Conservation (phyloP, 202 grass and related monocot species). For the Brachypodium distachyon region DNA sequence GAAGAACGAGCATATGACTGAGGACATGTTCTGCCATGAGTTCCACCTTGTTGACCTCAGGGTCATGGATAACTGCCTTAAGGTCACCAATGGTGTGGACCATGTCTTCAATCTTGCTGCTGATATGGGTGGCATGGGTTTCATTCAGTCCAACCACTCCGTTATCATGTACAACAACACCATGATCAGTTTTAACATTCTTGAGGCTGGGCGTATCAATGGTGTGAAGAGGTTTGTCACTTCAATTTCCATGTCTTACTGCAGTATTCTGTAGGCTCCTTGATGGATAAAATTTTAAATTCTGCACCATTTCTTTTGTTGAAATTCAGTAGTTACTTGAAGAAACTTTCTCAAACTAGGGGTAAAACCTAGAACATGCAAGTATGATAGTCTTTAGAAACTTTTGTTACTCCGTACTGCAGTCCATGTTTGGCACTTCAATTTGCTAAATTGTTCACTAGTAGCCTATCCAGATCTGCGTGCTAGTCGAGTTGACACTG, state of each 20-base stretch:
- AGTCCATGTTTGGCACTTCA: background rate
- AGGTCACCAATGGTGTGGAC: slow-evolving; percentile 60
- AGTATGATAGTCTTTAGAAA: background rate
- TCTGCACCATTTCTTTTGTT: background rate
- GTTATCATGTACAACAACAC: slow-evolving; percentile 89
- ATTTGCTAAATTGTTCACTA: background rate
- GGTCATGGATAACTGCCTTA: slow-evolving; percentile 82
- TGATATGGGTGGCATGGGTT: slow-evolving; percentile 89
- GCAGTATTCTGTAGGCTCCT: background rate
- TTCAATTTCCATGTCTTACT: too few species aligned
- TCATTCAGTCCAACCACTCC: slow-evolving; percentile 77
- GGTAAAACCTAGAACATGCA: background rate
- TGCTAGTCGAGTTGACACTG: background rate
- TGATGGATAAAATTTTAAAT: background rate
- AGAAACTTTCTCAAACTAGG: background rate
- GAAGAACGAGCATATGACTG: slow-evolving; percentile 79
- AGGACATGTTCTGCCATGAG: slow-evolving; percentile 88
- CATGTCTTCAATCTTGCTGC: slow-evolving; percentile 83
- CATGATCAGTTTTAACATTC: slow-evolving; percentile 89
- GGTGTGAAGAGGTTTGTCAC: slow-evolving; percentile 53
- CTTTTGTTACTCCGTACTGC: background rate
- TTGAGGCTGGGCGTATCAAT: slow-evolving; percentile 68
- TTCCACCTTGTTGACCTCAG: slow-evolving; percentile 70
- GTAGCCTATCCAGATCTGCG: background rate
- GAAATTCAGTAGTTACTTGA: background rate